These are phyloP conservation scores for Mycena sp. DNA, from an alignment of 1,284 basidiomycete species.

Conservation along the genomic window DNA sequence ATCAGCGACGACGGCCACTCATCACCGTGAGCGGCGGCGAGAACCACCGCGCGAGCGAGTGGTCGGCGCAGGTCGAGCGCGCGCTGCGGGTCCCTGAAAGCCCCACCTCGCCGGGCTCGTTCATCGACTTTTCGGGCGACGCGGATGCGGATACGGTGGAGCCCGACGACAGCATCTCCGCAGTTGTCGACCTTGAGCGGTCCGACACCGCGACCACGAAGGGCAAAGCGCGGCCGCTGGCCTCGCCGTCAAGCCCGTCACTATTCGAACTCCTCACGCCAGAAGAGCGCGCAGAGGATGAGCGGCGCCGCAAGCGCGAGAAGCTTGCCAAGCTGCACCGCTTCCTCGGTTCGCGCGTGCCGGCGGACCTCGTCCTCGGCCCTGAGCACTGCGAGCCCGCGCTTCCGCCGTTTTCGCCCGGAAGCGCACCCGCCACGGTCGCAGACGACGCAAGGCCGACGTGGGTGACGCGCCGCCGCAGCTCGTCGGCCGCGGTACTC, in stretches of 20 bases:
- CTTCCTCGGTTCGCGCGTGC: constrained; percentile 81
- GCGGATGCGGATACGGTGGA: constrained; percentile 28
- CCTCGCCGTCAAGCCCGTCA: constrained; percentile 47
- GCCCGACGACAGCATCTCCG: constrained; percentile 43
- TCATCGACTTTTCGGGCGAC: constrained; percentile 39
- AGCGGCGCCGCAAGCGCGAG: constrained; percentile 73
- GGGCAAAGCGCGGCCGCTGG: constrained; percentile 24
- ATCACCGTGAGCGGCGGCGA: too few species aligned
- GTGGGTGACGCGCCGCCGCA: constrained; percentile 63
- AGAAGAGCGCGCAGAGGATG: constrained; percentile 64
- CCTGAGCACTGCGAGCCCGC: constrained; percentile 50
- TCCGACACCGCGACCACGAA: too few species aligned
- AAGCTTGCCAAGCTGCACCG: constrained; percentile 82
- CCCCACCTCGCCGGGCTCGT: constrained; percentile 29
- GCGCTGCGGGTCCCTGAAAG: too few species aligned
- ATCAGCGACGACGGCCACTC: constrained; percentile 31
- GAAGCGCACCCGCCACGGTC: constrained; percentile 32
- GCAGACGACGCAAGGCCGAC: constrained; percentile 36
- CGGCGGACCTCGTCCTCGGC: constrained; percentile 72
- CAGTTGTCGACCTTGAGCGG: too few species aligned
- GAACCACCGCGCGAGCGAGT: too few species aligned
- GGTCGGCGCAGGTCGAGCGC: too few species aligned
- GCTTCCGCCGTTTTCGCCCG: constrained; percentile 45
- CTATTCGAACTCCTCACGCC: constrained; percentile 59
- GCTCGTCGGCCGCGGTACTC: constrained; percentile 57